These are phyloP conservation scores for Pyropia haitanensis DNA, from an alignment of 23 red algal genomes.

Conservation along the genomic window DNA sequence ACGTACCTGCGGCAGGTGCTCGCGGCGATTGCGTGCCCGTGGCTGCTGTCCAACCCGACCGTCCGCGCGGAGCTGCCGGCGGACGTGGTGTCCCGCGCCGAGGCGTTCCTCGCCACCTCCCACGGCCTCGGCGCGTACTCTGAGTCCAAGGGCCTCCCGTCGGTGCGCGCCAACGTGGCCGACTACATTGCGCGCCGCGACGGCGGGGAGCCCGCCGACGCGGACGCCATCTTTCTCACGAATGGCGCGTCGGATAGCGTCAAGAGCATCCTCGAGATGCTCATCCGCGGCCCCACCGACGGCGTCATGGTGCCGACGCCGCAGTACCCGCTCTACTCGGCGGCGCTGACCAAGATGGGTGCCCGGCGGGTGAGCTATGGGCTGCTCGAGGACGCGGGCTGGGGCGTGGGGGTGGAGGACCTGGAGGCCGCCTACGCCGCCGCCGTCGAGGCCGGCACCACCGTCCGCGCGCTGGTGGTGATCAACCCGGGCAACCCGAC, in stretches of 20 bases:
- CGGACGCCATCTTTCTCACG: conserved; percentile 51
- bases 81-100: conserved; percentile 49
- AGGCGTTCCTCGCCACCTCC: conserved; percentile 20
- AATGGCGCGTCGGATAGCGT: conserved; percentile 86
- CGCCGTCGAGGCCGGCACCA: conserved; percentile 30
- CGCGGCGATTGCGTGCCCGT: conserved; percentile 58
- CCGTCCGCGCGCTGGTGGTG: conserved; percentile 61
- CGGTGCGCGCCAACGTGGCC: conserved; percentile 58
- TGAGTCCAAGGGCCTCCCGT: conserved; percentile 58
- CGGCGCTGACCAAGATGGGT: conserved; percentile 35
- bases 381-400: conserved; percentile 68
- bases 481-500: conserved; percentile 98
- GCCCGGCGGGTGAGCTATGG: conserved; percentile 59
- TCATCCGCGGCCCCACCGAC: conserved; percentile 27
- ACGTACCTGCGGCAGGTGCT: conserved; percentile 76
- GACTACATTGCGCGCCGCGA: conserved; percentile 59
- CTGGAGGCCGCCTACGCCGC: conserved; percentile 32
- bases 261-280: conserved; percentile 46
- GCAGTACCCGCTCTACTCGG: conserved; percentile 96
- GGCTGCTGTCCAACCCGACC: conserved; percentile 10
- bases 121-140: conserved; percentile 80
- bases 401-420: conserved; percentile 63
- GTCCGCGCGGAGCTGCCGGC: conserved; percentile 23
- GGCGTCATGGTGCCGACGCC: conserved; percentile 90
- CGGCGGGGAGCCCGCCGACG: conserved; percentile 21